Conservation (phyloP, 2,329 filamentous ascomycete species). For the Ampelomyces quisqualis region DNA sequence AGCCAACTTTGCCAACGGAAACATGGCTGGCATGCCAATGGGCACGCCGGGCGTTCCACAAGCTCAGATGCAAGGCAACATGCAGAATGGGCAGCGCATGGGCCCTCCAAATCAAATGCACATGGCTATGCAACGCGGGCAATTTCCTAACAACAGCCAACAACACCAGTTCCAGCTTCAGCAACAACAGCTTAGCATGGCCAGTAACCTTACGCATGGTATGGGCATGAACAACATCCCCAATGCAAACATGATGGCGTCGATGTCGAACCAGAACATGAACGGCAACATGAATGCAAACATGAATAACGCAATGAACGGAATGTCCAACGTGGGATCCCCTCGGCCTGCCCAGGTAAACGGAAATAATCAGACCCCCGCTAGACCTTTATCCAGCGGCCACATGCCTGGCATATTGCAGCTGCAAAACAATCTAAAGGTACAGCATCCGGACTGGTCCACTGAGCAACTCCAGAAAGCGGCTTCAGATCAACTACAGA, state of each 20-base stretch:
- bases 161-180: constrained; percentile 42
- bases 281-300: constrained; percentile 38
- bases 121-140: constrained; percentile 43
- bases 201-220: constrained; percentile 33
- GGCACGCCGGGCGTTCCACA: constrained; percentile 64
- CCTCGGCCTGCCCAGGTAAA: constrained; percentile 37
- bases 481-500: constrained; percentile 39
- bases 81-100: constrained; percentile 61
- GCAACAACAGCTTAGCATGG: constrained; percentile 44
- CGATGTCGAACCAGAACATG: constrained; percentile 35
- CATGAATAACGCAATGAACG: constrained; percentile 39
- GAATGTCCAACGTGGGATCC: constrained; percentile 38
- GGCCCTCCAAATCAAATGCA: constrained; percentile 43
- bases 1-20: constrained; percentile 50
- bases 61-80: constrained; percentile 65
- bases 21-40: constrained; percentile 55
- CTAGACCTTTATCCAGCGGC: constrained; percentile 33
- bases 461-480: constrained; percentile 37
- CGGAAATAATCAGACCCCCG: constrained; percentile 32
- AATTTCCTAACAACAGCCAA: constrained; percentile 34
- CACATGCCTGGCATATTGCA: constrained; percentile 40
- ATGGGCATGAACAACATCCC: constrained; percentile 40
- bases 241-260: constrained; percentile 40
- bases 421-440: constrained; percentile 35
- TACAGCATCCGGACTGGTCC: constrained; percentile 41